A percentile compares a stretch with the other conserved stretches of the same genome.
Conservation (phyloP, 2,329 filamentous ascomycete species). For the Hypoxylon rubiginosum region DNA sequence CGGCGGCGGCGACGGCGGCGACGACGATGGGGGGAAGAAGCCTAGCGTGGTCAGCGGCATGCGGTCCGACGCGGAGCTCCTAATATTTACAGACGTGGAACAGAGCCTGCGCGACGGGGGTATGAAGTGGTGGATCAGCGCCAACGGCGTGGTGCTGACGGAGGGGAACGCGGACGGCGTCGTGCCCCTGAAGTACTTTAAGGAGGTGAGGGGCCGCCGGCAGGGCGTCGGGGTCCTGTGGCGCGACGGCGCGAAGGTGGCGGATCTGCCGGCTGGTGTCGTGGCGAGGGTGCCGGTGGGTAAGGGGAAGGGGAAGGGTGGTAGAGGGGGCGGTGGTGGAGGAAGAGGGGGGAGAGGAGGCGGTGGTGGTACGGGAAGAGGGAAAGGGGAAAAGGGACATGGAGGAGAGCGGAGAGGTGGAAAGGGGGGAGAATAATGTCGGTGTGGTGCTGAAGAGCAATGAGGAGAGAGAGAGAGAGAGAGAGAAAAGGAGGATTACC, state of each 20-base stretch:
- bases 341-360: conserved; percentile 46
- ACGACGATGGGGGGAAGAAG: conserved; percentile 19
- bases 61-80: conserved; percentile 79
- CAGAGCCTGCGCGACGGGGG: conserved; percentile 71
- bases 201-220: conserved; percentile 74
- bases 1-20: conserved; percentile 29
- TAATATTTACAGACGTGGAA: conserved; percentile 82
- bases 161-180: conserved; percentile 71
- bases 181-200: conserved; percentile 77
- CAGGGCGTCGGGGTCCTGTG: conserved; percentile 75
- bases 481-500: background rate
- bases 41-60: conserved; percentile 80
- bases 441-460: background rate
- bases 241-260: conserved; percentile 75
- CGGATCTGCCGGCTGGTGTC: conserved; percentile 74
- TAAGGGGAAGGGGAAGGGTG: conserved; percentile 57
- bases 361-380: conserved; percentile 43
- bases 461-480: too few relatives aligned
- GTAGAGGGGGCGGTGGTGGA: conserved; percentile 46
- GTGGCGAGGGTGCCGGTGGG: conserved; percentile 63
- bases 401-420: conserved; percentile 3
- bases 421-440: background rate
- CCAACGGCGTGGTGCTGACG: conserved; percentile 81
- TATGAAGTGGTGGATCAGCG: conserved; percentile 82
- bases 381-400: conserved; percentile 18